A percentile compares a stretch with the other conserved stretches of the same genome.
Evolutionary conservation across 177 flowering plant genomes (phyloP).

Genomic region (Vitis hybrid): DNA sequence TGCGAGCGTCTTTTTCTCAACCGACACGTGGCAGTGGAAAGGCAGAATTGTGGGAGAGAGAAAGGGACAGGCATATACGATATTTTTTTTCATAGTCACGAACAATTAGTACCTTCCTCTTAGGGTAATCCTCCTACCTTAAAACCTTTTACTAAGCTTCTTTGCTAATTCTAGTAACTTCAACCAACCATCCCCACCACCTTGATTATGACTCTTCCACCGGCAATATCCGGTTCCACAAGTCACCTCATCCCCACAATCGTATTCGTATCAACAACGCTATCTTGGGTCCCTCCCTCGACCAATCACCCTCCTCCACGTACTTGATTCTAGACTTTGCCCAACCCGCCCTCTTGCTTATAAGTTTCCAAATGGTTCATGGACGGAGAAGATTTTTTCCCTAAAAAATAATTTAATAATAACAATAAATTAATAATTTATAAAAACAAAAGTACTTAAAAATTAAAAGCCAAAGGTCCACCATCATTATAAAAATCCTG

Average conservation of each 20-base stretch:
- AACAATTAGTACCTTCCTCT: conserved; percentile 24
- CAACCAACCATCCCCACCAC: conserved; percentile 11
- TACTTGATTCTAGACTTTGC: neutral
- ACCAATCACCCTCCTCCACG: conserved; percentile 11
- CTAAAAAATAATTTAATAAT: too few relatives aligned
- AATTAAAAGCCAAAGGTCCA: too few relatives aligned
- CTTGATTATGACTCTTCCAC: conserved; percentile 9
- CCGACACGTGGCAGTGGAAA: too few relatives aligned
- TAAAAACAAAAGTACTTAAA: too few relatives aligned
- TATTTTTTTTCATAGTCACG: neutral
- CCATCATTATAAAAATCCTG: too few relatives aligned
- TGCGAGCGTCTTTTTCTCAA: too few relatives aligned
- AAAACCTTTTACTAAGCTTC: conserved; percentile 19
- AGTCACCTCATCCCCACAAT: neutral
- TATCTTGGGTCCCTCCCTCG: neutral
- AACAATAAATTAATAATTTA: too few relatives aligned
- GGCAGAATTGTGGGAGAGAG: neutral
- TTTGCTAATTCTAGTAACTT: conserved; percentile 20
- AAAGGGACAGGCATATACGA: neutral
- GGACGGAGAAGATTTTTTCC: too few relatives aligned
- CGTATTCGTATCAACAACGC: neutral
- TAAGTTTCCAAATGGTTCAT: too few relatives aligned
- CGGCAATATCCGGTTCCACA: conserved; percentile 14
- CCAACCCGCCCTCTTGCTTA: too few relatives aligned
- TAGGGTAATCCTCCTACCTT: conserved; percentile 32